These are phyloP conservation scores for Lasiodiplodia sp. DNA, from an alignment of 2,329 filamentous ascomycete species.

Conservation along the genomic window DNA sequence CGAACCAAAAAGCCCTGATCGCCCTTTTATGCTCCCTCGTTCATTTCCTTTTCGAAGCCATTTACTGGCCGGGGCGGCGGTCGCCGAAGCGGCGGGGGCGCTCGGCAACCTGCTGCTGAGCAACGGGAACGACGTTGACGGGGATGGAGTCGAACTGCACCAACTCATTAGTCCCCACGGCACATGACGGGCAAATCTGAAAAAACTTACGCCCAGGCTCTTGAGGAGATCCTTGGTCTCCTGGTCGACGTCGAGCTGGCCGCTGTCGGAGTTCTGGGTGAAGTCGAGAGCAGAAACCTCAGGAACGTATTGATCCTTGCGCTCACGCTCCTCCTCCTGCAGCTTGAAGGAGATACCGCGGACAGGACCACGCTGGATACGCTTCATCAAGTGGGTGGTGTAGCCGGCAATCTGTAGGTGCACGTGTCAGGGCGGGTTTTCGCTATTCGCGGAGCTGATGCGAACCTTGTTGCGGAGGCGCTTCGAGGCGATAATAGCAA, in stretches of 20 bases:
- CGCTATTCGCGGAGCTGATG: conserved; percentile 33
- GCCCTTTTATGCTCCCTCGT: conserved; percentile 31
- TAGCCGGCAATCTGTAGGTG: conserved; percentile 85
- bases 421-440: conserved; percentile 57
- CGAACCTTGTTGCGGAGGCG: conserved; percentile 98
- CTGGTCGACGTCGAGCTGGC: conserved; percentile 91
- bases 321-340: conserved; percentile 99
- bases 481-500: conserved; percentile 99
- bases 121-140: conserved; percentile 92
- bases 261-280: conserved; percentile 90
- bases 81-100: conserved; percentile 80
- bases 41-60: conserved; percentile 39
- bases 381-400: conserved; percentile 96
- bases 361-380: conserved; percentile 98
- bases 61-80: conserved; percentile 54
- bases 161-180: conserved; percentile 28
- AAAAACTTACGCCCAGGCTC: conserved; percentile 89
- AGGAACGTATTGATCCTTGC: conserved; percentile 99
- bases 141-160: conserved; percentile 93
- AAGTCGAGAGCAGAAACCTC: conserved; percentile 99
- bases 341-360: conserved; percentile 99
- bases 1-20: conserved; percentile 31
- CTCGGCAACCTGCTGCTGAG: conserved; percentile 86
- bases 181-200: neutral
- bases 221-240: conserved; percentile 99